These are phyloP conservation scores for Moesziomyces sp. DNA, from an alignment of 1,284 basidiomycete species.

Conservation along the genomic window DNA sequence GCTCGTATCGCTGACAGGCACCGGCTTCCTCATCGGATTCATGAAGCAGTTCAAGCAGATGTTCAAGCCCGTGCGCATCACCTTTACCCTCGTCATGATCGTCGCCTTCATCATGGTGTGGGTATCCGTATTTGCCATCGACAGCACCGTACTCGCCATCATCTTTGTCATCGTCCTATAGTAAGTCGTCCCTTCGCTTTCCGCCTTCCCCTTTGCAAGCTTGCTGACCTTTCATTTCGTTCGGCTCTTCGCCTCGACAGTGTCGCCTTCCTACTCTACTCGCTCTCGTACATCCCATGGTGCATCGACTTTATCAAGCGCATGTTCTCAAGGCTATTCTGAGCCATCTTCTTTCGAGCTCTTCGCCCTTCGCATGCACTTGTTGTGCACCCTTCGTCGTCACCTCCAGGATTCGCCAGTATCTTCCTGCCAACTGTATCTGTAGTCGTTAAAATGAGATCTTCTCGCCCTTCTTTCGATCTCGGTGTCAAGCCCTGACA, in stretches of 20 bases:
- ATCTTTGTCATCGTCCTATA: constrained; percentile 60
- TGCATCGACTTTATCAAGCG: constrained; percentile 57
- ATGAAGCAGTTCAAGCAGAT: constrained; percentile 73
- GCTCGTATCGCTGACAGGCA: constrained; percentile 81
- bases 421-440: not conserved
- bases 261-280: constrained; percentile 46
- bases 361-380: too few relatives aligned
- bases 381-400: not conserved
- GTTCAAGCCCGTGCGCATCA: constrained; percentile 90
- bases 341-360: not conserved
- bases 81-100: constrained; percentile 83
- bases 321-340: constrained; percentile 53
- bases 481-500: too few relatives aligned
- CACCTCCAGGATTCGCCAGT: not conserved
- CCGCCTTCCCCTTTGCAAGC: too few relatives aligned
- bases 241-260: constrained; percentile 11
- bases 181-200: constrained; percentile 25
- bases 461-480: too few relatives aligned
- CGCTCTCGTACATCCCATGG: constrained; percentile 53
- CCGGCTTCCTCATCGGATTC: constrained; percentile 58
- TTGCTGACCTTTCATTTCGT: constrained; percentile 1
- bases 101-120: constrained; percentile 68
- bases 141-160: constrained; percentile 48
- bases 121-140: constrained; percentile 59
- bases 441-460: not conserved